Evolutionary conservation across 805 yeast species (phyloP), one percentile per base, ranked within the genome.

Genomic region (Candida khao-thaluensis): DNA sequence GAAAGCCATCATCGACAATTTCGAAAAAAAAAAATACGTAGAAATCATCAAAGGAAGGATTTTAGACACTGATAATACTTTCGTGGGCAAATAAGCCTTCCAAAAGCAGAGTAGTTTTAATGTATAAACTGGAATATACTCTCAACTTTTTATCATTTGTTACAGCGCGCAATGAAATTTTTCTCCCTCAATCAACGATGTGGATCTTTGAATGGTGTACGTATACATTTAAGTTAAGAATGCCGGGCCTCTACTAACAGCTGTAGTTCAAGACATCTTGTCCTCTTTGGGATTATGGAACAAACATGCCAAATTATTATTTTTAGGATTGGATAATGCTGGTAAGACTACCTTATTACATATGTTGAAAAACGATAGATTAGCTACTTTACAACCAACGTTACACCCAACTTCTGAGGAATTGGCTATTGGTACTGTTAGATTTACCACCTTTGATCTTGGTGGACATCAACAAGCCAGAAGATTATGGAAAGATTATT

Each of bases 391-490:
- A 56, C 96, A 89, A 66, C 99, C 99, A 54, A 93, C 99, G 20
- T 80, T 90, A 66, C 99, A 93, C 65, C 99, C 99, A 57, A 89
- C 99, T 14, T 88, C 96, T 17, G 99, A 93, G 68, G 99, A 93
- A 64, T 77, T 93, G 56, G 90, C 97, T 46, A 93, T 93, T 55
- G 99, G 98, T 52, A 84, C 85, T 53, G 95, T 91, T 47, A 83
- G 91, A 64, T 93, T 93, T 76, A 93, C 99, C 44, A 93, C 99
- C 20, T 93, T 93, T 56, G 99, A 93, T 65, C 76, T 93, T 53
- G 99, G 99, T 67, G 99, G 99, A 30, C 99, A 93, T 72, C 83
- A 79, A 64, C 97, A 91, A 70, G 98, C 99, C 35, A 90, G 99
- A 71, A 88, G 99, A 70, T 81, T 93, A 60, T 93, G 99, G 99